Evolutionary conservation across 129 eudicot species (phyloP).

Genomic region (Helianthus tuberosus): DNA sequence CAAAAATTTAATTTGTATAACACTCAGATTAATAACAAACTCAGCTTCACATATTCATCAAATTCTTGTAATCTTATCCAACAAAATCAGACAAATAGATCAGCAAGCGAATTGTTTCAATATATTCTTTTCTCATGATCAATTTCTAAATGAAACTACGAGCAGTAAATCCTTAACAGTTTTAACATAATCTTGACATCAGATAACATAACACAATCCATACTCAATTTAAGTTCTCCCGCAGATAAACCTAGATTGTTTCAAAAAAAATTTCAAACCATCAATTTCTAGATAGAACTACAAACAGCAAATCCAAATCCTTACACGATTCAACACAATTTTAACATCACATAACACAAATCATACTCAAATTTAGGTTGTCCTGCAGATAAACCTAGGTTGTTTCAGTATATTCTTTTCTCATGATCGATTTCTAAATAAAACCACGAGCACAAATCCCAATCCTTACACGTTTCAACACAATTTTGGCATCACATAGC

Average conservation of each 20-base stretch:
- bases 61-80: conserved; percentile 17
- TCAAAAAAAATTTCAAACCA: background rate
- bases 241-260: conserved; percentile 13
- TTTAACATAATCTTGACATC: conserved; percentile 4
- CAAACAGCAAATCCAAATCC: too few relatives aligned
- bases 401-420: conserved; percentile 6
- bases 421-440: conserved; percentile 7
- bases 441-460: background rate
- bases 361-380: too few relatives aligned
- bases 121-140: conserved; percentile 10
- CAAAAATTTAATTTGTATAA: background rate
- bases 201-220: conserved; percentile 1
- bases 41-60: conserved; percentile 9
- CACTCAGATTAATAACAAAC: conserved; percentile 4
- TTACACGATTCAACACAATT: too few relatives aligned
- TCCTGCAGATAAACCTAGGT: too few relatives aligned
- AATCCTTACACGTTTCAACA: conserved; percentile 3
- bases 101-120: conserved; percentile 20
- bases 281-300: too few relatives aligned
- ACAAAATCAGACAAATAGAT: conserved; percentile 20
- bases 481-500: conserved; percentile 1
- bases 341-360: too few relatives aligned
- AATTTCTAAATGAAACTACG: background rate
- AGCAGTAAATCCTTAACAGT: conserved; percentile 8
- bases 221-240: conserved; percentile 7